phyloP scores from a whole-genome alignment of 225 moss, liverwort and hornwort genomes.

The Polytrichum formosum region DNA sequence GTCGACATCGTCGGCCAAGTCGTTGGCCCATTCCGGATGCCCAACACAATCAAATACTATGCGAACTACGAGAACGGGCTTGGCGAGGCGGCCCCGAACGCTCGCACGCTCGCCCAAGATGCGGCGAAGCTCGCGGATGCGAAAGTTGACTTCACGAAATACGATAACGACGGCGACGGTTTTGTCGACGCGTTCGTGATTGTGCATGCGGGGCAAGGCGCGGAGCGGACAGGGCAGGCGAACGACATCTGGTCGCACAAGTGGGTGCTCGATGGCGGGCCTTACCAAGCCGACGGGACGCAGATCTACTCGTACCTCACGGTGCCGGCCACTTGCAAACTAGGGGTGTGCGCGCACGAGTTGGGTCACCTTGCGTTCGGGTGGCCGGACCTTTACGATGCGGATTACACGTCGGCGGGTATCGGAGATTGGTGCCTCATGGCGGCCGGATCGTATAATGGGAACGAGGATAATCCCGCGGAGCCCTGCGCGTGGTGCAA shows the following conservation, averaged over 20 bases:
- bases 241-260: constrained; percentile 52
- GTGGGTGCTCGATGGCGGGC: constrained; percentile 15
- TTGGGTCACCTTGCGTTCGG: constrained; percentile 42
- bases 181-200: constrained; percentile 44
- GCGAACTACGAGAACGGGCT: constrained; percentile 25
- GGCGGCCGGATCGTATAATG: constrained; percentile 48
- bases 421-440: constrained; percentile 48
- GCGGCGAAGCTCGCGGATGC: constrained; percentile 24
- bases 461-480: constrained; percentile 35
- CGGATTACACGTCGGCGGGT: constrained; percentile 33
- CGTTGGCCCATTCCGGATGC: constrained; percentile 35
- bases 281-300: constrained; percentile 37
- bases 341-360: constrained; percentile 46
- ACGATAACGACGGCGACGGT: constrained; percentile 41
- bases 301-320: constrained; percentile 38
- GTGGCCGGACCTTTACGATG: constrained; percentile 47
- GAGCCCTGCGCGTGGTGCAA: constrained; percentile 54
- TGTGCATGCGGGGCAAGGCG: constrained; percentile 41
- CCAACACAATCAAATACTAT: constrained; percentile 25
- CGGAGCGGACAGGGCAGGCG: constrained; percentile 20
- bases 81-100: constrained; percentile 15
- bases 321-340: constrained; percentile 35
- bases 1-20: constrained; percentile 44
- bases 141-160: constrained; percentile 21
- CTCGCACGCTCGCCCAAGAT: constrained; percentile 29